Base-by-base conservation (phyloP, 192 early-diverging fungal genomes). In the Coemansia erecta region DNA sequence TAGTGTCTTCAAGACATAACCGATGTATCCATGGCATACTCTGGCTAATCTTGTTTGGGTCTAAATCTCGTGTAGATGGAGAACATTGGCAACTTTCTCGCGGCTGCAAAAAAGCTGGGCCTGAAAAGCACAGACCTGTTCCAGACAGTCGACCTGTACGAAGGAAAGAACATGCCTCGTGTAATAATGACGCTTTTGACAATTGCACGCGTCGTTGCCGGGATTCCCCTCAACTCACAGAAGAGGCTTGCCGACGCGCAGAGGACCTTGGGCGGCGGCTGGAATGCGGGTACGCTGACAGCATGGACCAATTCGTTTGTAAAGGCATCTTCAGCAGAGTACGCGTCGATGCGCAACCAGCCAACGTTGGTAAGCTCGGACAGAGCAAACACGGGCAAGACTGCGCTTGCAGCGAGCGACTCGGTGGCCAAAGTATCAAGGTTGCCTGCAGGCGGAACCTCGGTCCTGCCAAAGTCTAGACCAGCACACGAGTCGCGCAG, bases 121-220 rank as follows among this genome's bases (percentile, higher is more conserved):
- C 72, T 92, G 39, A 77, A 87, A 45, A 86, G 83, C 55, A 80
- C 84, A 15, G 88, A 91, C 59, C 72, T 91, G 61, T 92, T 92
- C 60, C 83, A 92, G 68, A 91, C 91, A 0, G 83, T 86, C 6
- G 91, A 92, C 64, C 63, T 92, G 31, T 91, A 86, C 60, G 90
- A 92, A 47, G 91, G 83, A 45, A 91, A 88, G 69, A 86, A 91
- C 68, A 89, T 92, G 84, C 65, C 55, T 23, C 81, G 86, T 72
- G 90, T 92, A 4, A 68, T 91, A 21, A 84, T 86, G 56, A 92
- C 93, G 4, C 82, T 92, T 46, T 60, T 90, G 50, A 84, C 89
- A 10, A 81, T 90, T 48, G 84, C 85, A 28, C 83, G 87, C 21
- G 77, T 87, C 12, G 77, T 85, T 71, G 87, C 71, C 0, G 64